Evolutionary conservation across 768 basidiomycete genomes (phyloP).

Genomic region (Clavulina sp.): DNA sequence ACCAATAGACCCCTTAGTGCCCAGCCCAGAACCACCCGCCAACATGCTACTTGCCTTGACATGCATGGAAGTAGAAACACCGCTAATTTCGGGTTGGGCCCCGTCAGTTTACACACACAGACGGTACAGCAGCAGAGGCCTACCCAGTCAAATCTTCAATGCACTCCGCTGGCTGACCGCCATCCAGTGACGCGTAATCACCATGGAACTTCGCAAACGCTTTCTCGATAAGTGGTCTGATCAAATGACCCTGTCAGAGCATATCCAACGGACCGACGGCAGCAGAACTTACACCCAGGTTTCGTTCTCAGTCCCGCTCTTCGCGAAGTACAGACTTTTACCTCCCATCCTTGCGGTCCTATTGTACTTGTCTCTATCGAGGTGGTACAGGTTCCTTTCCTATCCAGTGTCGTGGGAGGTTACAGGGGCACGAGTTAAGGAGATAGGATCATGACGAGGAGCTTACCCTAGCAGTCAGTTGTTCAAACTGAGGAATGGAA

Average conservation of each 20-base stretch:
- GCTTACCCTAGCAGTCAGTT: slow-evolving; percentile 18
- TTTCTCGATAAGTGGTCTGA: slow-evolving; percentile 33
- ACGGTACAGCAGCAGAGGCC: background rate
- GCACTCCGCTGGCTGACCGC: slow-evolving; percentile 31
- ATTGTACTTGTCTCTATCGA: slow-evolving; percentile 32
- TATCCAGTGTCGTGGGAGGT: background rate
- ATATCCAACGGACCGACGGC: background rate
- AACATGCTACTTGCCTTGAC: background rate
- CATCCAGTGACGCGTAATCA: slow-evolving; percentile 27
- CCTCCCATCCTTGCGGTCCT: slow-evolving; percentile 28
- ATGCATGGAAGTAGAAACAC: slow-evolving; percentile 4
- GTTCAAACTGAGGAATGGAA: slow-evolving; percentile 34
- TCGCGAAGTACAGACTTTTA: slow-evolving; percentile 32
- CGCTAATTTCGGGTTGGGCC: background rate
- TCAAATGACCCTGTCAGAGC: background rate
- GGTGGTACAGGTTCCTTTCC: slow-evolving; percentile 32
- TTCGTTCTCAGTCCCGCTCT: slow-evolving; percentile 27
- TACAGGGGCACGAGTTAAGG: background rate
- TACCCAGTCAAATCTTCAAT: slow-evolving; percentile 43
- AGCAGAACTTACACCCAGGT: slow-evolving; percentile 29
- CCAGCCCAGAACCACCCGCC: background rate
- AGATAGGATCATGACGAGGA: background rate
- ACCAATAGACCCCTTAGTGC: background rate
- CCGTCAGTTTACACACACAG: background rate
- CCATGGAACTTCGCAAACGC: slow-evolving; percentile 42